Evolutionary conservation across 805 yeast species (phyloP), one percentile per base, ranked within the genome.

Genomic region (Wickerhamomyces queroliae): DNA sequence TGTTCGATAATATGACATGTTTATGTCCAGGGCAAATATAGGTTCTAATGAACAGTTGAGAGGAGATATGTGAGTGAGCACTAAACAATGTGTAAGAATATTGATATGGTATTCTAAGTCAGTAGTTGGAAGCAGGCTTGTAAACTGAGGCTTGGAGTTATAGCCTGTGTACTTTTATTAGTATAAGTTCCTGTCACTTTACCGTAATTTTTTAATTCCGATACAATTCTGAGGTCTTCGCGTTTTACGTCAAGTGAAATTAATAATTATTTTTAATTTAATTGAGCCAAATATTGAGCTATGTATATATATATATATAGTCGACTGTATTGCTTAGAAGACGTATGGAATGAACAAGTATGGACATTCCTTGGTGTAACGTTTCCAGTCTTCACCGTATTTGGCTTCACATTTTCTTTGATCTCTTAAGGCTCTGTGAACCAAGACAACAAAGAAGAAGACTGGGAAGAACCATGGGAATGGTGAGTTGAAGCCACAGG

Each of bases 401-500:
- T 93, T 93, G 60, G 67, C 71, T 50, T 71, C 75, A 64, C 97
- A 88, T 62, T 91, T 88, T 47, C 79, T 74, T 49, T 81, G 76
- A 66, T 93, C 99, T 68, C 99, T 83, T 48, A 70, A 60, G 32
- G 95, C 88, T 65, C 99, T 82, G 66, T 93, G 99, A 34, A 81
- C 63, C 59, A 93, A 76, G 46, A 89, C 96, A 51, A 82, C 66
- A 46, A 89, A 76, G 79, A 88, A 93, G 69, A 93, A 93, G 18
- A 70, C 67, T 4, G 99, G 97, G 79, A 83, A 91, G 66, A 93
- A 93, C 91, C 95, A 93, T 33, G 97, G 96, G 70, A 91, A 78
- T 36, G 90, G 85, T 3, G 96, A 85, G 24, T 70, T 71, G 62
- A 82, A 80, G 1, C 99, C 99, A 63, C 96, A 88, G 45, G 80